Evolutionary conservation across 768 basidiomycete species (phyloP), one percentile per base, ranked within the genome.

Genomic region (Bullera alba): DNA sequence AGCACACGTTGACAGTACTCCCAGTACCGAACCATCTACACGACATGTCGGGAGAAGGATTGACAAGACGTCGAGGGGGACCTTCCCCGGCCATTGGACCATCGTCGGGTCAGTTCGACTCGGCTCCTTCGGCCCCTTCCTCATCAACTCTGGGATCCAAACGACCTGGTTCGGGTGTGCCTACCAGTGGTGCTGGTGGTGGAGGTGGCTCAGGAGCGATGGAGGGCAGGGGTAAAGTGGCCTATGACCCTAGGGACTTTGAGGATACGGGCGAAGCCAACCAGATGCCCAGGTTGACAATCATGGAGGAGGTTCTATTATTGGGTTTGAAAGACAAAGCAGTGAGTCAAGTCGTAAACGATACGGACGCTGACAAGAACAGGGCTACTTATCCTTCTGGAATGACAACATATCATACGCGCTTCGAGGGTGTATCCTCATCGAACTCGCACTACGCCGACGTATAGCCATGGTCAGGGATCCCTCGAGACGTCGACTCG

Each of bases 381-480:
- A 84, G 81, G 92, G 92, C 29, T 95, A 97, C 73, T 81, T 97
- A 32, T 93, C 90, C 1, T 97, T 97, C 71, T 97, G 93, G 93
- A 97, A 97, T 75, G 93, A 99, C 78, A 97, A 96, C 75, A 99
- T 99, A 60, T 95, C 91, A 0, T 99, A 99, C 74, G 92, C 93
- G 14, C 80, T 99, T 2, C 83, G 95, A n/a, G 95, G 95, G 4
- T 96, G 93, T 72, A 96, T 99, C 64, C 81, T 99, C 54, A 85
- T 97, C 48, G 93, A 99, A 71, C 84, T 99, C 53, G 92, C 93
- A 0, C 80, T 99, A n/a, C 82, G 93, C 35, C 79, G 90, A 50
- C 81, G 95, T 32, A 95, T 99, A 73, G 90, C 87, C 2, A 80
- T 96, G 53, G 85, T 90, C 45, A 80, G 80, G 60, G 93, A 97